Evolutionary conservation across 2,329 filamentous ascomycete genomes (phyloP), one percentile per base, ranked within the genome.

Genomic region (Ceratocystis harringtonii): DNA sequence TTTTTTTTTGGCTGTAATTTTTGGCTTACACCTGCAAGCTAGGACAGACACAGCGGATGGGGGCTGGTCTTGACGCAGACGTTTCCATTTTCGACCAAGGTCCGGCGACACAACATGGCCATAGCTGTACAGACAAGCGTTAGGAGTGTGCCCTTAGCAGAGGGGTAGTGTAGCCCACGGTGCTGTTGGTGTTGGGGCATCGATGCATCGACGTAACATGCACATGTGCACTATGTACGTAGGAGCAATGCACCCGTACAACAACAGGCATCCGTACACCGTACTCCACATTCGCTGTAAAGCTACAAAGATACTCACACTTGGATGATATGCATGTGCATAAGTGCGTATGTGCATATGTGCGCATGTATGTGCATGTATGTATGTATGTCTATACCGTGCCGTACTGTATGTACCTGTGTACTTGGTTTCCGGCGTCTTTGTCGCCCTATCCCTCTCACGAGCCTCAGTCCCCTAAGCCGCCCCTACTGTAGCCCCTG

Each of bases 11-110:
- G 8, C 50, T 2, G n/a, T 5, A 7, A 25, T 28, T 19, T 28
- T 25, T 55, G 50, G 50, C 19, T 25, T 25, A 2, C 19, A 22
- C n/a, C 4, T 28, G 32, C 32, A 22, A 50, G 45, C 45, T 19
- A 22, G 75, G 36, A 75, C 6, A 22, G 28, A 75, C 6, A 22
- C 12, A 8, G 45, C 19, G 50, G 50, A 25, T 30, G 48, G 22
- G 52, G 52, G 22, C 7, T 28, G 52, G 30, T 30, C 10, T 57
- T 30, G 52, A 57, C 22, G 52, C 52, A 30, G 52, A 22, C 25
- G 52, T 30, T 57, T 57, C 52, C 52, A 32, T 22, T 30, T 57
- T 57, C 8, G 52, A 57, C 12, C 36, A 12, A 28, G 52, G 25
- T 57, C 25, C 28, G 62, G 41, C 12, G 30, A 30, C 32, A 41